Evolutionary conservation across 139 green algal species (phyloP).

Genomic region (Ulvella scutata): DNA sequence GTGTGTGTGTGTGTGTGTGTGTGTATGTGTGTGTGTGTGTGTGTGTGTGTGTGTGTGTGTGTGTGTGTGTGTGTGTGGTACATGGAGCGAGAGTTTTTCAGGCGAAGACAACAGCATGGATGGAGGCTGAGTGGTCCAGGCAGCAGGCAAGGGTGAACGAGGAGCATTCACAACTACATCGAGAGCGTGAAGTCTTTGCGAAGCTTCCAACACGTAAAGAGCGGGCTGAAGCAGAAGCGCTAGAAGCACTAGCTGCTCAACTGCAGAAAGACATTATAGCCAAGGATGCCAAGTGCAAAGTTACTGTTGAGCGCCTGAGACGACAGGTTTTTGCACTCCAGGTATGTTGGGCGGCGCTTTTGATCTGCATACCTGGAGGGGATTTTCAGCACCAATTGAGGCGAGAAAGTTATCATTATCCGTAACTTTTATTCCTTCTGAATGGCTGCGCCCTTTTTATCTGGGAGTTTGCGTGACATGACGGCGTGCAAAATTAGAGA

Average conservation of each 20-base stretch:
- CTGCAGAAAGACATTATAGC: slow-evolving; percentile 36
- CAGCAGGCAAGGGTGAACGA: slow-evolving; percentile 33
- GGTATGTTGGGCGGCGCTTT: slow-evolving; percentile 8
- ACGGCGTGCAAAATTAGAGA: too few species aligned
- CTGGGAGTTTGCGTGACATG: too few species aligned
- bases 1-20: not conserved
- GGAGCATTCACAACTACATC: slow-evolving; percentile 54
- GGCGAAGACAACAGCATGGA: slow-evolving; percentile 21
- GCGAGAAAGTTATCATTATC: too few species aligned
- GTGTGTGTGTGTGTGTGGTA: too few species aligned
- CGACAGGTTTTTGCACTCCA: slow-evolving; percentile 58
- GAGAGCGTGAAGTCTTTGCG: slow-evolving; percentile 41
- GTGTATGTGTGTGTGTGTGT: not conserved
- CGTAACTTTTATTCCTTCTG: too few species aligned
- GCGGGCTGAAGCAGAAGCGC: slow-evolving; percentile 31
- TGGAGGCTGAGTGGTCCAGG: slow-evolving; percentile 29
- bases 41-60: not conserved
- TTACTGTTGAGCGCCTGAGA: slow-evolving; percentile 63
- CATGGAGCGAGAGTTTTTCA: slow-evolving; percentile 6
- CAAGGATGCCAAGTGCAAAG: slow-evolving; percentile 47
- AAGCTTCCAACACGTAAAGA: slow-evolving; percentile 70
- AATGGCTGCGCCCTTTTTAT: too few species aligned
- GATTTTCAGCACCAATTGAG: too few species aligned
- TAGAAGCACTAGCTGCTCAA: slow-evolving; percentile 43
- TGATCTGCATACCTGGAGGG: too few species aligned